Conservation (phyloP, 495 filamentous ascomycete species). For the Choiromyces venosus region DNA sequence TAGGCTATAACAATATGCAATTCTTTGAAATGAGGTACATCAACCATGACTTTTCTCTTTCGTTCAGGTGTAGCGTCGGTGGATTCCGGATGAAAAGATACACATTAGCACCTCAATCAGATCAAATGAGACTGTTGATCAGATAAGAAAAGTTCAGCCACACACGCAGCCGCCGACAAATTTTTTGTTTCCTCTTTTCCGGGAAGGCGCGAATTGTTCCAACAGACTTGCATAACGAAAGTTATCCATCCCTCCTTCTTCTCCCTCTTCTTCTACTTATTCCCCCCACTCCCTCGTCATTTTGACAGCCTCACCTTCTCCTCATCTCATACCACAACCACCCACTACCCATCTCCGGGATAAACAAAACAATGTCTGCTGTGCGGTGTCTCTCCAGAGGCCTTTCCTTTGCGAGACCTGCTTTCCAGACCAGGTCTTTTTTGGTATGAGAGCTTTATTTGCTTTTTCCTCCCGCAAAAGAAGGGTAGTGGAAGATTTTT, state of each 20-base stretch:
- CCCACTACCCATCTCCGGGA: slow-evolving; percentile 50
- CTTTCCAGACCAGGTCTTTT: slow-evolving; percentile 29
- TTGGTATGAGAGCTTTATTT: slow-evolving; percentile 29
- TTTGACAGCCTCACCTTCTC: slow-evolving; percentile 47
- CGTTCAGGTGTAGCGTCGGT: not conserved
- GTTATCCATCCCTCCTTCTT: slow-evolving; percentile 37
- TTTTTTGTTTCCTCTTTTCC: slow-evolving; percentile 13
- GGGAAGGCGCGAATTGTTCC: slow-evolving; percentile 20
- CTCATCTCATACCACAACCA: slow-evolving; percentile 51
- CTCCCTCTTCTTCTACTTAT: slow-evolving; percentile 40
- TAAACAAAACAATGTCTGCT: slow-evolving; percentile 47
- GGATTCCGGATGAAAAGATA: not conserved
- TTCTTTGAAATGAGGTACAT: not conserved
- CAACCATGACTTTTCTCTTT: not conserved
- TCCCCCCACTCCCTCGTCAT: slow-evolving; percentile 36
- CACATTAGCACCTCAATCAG: not conserved
- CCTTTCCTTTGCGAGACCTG: slow-evolving; percentile 37
- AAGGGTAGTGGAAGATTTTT: slow-evolving; percentile 18
- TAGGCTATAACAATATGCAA: not conserved
- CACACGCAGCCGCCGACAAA: slow-evolving; percentile 6
- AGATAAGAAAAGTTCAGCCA: slow-evolving; percentile 12
- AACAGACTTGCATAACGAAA: slow-evolving; percentile 16
- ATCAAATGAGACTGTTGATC: slow-evolving; percentile 7
- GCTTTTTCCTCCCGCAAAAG: slow-evolving; percentile 17
- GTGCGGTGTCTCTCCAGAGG: slow-evolving; percentile 48